Evolutionary conservation across 768 basidiomycete genomes (phyloP).

Genomic region (Termitomyces sp.): DNA sequence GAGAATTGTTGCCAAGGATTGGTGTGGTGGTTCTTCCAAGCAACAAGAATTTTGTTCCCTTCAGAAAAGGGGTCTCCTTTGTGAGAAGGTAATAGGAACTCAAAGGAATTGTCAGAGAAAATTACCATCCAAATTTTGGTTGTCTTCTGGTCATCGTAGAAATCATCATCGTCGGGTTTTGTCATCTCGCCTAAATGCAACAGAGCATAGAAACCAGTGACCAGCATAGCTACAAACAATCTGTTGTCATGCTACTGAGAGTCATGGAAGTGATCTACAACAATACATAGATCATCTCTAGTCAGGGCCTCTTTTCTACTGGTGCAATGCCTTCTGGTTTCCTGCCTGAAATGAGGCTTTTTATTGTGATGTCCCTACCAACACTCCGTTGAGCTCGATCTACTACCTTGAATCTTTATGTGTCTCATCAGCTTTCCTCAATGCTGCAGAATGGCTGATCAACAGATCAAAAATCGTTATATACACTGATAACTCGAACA

Average conservation of each 20-base stretch:
- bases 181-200: not conserved
- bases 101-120: not conserved
- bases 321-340: no score
- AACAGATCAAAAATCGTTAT: no score
- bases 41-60: not conserved
- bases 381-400: no score
- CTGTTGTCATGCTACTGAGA: not conserved
- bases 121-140: not conserved
- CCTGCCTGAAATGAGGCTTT: no score
- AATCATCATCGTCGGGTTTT: not conserved
- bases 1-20: not conserved
- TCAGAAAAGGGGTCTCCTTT: not conserved
- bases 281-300: constrained; percentile 6
- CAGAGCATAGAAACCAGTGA: not conserved
- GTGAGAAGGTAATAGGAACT: not conserved
- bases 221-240: not conserved
- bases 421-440: no score
- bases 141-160: not conserved
- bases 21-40: not conserved
- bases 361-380: no score
- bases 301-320: no score
- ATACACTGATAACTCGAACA: no score
- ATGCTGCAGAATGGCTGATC: no score
- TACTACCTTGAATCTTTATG: no score
- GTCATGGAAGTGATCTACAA: not conserved